Percentiles rank a stretch among this genome's conserved stretches.
Conservation (phyloP, 495 filamentous ascomycete species). For the Aspergillus coremiiformis region DNA sequence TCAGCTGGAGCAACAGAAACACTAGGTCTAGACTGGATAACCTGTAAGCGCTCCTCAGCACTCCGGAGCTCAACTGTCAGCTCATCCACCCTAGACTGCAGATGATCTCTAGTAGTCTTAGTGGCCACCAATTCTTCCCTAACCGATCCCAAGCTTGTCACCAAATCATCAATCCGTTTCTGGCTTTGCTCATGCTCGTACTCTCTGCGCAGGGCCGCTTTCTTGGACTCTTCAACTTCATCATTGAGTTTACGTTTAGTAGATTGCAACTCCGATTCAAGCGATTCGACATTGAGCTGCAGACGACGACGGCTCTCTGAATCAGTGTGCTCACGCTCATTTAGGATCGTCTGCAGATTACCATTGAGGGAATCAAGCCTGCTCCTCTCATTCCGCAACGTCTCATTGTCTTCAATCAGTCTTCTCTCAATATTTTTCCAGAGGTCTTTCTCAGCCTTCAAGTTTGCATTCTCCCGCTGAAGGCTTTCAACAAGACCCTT, state of each 20-base stretch:
- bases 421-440: slow-evolving; percentile 89
- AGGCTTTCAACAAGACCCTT: slow-evolving; percentile 76
- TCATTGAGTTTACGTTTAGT: slow-evolving; percentile 80
- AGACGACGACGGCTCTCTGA: slow-evolving; percentile 71
- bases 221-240: slow-evolving; percentile 75
- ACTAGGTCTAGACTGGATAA: slow-evolving; percentile 67
- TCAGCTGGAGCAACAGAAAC: slow-evolving; percentile 38
- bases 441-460: slow-evolving; percentile 85
- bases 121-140: slow-evolving; percentile 76
- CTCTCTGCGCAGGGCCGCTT: slow-evolving; percentile 70
- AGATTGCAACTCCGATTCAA: slow-evolving; percentile 68
- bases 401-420: slow-evolving; percentile 76
- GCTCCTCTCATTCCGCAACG: slow-evolving; percentile 70
- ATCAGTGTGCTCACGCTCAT: slow-evolving; percentile 82
- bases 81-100: slow-evolving; percentile 82
- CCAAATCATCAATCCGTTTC: slow-evolving; percentile 83
- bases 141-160: slow-evolving; percentile 63
- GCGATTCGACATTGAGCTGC: slow-evolving; percentile 63
- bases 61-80: slow-evolving; percentile 77
- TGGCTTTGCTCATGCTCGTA: slow-evolving; percentile 80
- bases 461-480: slow-evolving; percentile 82
- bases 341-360: slow-evolving; percentile 76
- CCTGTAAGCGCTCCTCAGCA: slow-evolving; percentile 75
- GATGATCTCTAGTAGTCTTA: slow-evolving; percentile 79
- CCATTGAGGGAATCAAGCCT: slow-evolving; percentile 72